Evolutionary conservation across 345 rosid genomes (phyloP), one percentile per base, ranked within the genome.

Genomic region (Eutrema japonicum): DNA sequence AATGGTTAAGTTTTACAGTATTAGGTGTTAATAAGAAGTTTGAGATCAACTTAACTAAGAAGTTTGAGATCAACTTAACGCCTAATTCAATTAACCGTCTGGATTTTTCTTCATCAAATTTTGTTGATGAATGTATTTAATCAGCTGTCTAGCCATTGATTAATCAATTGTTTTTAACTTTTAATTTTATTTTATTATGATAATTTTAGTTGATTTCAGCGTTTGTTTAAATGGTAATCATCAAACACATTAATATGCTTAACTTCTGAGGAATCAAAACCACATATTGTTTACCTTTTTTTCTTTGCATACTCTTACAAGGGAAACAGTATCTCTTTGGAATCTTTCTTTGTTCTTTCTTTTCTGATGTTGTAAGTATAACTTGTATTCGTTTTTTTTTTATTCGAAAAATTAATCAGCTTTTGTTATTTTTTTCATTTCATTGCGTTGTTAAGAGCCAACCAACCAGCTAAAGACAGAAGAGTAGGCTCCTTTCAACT

Each of bases 401-500:
- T 51, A 68, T 49, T 75, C 64, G 54, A 27, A 61, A 68, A 36
- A 5, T 10, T 42, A 16, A 32, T 36, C 57, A 60, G 51, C 74
- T 68, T 75, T 73, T 55, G 58, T 47, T 45, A 47, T 65, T n/a
- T 33, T 33, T 16, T 37, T 63, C 60, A 52, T 75, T 67, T 37
- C 50, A 54, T 76, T 61, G 66, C 68, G 52, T 54, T 63, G 75
- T 53, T 46, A 63, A 55, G 70, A 70, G 75, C 70, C 58, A 69
- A 70, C 76, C 71, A 76, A 76, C 27, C 61, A 41, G 71, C 71
- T 63, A 55, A 55, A 70, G 75, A 76, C 71, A 70, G 66, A 51
- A 77, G 47, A 32, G 45, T 18, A 30, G 66, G 61, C 75, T 76
- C 75, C 65, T 76, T 76, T 76, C 61, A 37, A 22, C 26, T 22